Evolutionary conservation across 2,329 filamentous ascomycete species (phyloP), one percentile per base, ranked within the genome.

Genomic region (Scedosporium dehoogii): DNA sequence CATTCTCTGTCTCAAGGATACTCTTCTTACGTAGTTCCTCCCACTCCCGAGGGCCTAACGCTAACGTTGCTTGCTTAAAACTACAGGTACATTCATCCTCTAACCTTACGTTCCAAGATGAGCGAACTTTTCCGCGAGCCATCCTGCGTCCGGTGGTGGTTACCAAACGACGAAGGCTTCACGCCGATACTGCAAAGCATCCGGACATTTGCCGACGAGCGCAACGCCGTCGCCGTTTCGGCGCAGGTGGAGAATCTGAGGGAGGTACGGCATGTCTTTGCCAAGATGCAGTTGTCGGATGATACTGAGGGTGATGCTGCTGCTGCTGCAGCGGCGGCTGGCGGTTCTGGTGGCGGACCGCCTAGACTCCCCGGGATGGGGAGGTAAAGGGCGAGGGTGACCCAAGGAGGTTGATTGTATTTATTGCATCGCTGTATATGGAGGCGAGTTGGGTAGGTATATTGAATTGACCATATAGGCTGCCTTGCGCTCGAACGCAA

Each of bases 91-190:
- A 89, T 96, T 25, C 92, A 91, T 67, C 88, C 92, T 1, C 78
- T 85, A 33, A 84, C 84, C 12, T 86, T 93, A 68, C 88, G 93
- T 63, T 79, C 77, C 38, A 87, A 87, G 66, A 88, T 97, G 82
- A 85, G 89, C 38, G 82, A 89, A 57, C 73, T 91, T 25, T 96
- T 94, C 80, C 79, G 83, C 64, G 83, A 90, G 53, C 81, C 85
- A 14, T 85, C 87, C 21, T 85, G 92, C 61, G 84, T 84, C 55
- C 81, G 87, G 63, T 97, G 92, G 91, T 99, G 94, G 94, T 82
- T 97, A 2, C 90, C 92, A 2, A 83, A 94, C 71, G 85, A 91
- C 65, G 89, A 93, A 75, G 85, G 84, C 1, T 89, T 89, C 68
- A 87, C 84, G 10, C 83, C 84, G 0, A 84, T 96, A 51, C 80